Percentiles rank a stretch among this genome's conserved stretches.
Conservation (phyloP, 1,139 yeast genomes). For the Spencermartinsiella ligniputridi region DNA sequence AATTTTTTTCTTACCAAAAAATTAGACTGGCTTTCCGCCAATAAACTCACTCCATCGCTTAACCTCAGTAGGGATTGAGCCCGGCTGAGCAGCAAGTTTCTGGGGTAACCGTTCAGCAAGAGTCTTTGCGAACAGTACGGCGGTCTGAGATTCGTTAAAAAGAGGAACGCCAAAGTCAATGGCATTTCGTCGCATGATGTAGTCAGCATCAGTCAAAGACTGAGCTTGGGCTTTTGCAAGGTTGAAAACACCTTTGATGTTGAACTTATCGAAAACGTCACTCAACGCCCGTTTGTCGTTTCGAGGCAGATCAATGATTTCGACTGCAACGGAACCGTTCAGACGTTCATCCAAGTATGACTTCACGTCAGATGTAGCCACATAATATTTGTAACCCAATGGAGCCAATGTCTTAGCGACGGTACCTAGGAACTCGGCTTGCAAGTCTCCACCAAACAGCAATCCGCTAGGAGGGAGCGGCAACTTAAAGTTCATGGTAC, state of each 20-base stretch:
- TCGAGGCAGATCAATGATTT: slow-evolving; percentile 82
- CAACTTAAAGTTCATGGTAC: slow-evolving; percentile 92
- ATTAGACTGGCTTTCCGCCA: slow-evolving; percentile 81
- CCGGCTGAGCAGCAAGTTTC: slow-evolving; percentile 31
- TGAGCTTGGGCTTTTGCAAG: slow-evolving; percentile 89
- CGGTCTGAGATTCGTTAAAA: slow-evolving; percentile 94
- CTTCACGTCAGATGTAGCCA: slow-evolving; percentile 70
- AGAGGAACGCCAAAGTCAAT: slow-evolving; percentile 96
- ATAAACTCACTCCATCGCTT: slow-evolving; percentile 95
- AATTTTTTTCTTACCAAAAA: neutral
- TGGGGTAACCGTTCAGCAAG: slow-evolving; percentile 64
- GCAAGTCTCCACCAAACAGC: slow-evolving; percentile 88
- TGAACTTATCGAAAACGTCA: slow-evolving; percentile 83
- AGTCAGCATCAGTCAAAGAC: slow-evolving; percentile 77
- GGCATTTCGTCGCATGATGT: slow-evolving; percentile 97
- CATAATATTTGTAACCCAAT: slow-evolving; percentile 77
- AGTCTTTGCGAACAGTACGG: slow-evolving; percentile 80
- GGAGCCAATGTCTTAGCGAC: slow-evolving; percentile 68
- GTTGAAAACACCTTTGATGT: slow-evolving; percentile 84
- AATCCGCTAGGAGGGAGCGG: slow-evolving; percentile 89
- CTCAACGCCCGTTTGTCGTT: slow-evolving; percentile 89
- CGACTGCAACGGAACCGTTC: slow-evolving; percentile 42
- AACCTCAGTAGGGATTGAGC: slow-evolving; percentile 73
- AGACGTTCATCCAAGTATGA: slow-evolving; percentile 55
- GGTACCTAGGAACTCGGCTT: slow-evolving; percentile 62